These are phyloP conservation scores for Fusarium nelsonii DNA, from an alignment of 2,329 filamentous ascomycete genomes.

Conservation along the genomic window DNA sequence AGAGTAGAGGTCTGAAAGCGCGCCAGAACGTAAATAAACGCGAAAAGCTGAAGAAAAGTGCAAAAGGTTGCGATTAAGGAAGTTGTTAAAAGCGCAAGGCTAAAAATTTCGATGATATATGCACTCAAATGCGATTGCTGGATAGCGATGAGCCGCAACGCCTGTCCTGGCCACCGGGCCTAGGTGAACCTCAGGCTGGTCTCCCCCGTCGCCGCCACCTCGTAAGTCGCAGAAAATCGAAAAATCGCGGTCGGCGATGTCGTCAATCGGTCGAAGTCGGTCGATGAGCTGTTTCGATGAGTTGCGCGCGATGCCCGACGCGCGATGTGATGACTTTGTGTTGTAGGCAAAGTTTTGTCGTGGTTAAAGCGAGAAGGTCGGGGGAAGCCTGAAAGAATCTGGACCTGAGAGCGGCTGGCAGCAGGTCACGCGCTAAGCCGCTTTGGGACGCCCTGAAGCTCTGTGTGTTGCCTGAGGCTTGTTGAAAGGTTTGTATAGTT, in stretches of 20 bases:
- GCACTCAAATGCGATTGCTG: constrained; percentile 50
- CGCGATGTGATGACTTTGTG: constrained; percentile 63
- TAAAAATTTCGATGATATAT: constrained; percentile 51
- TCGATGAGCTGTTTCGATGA: constrained; percentile 46
- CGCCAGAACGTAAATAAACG: constrained; percentile 43
- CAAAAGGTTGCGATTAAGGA: constrained; percentile 38
- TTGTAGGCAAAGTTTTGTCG: constrained; percentile 57
- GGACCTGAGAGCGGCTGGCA: constrained; percentile 57
- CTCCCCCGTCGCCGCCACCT: constrained; percentile 61
- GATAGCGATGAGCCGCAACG: constrained; percentile 59
- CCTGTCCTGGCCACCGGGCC: constrained; percentile 61
- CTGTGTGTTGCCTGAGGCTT: constrained; percentile 45
- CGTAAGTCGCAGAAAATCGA: constrained; percentile 53
- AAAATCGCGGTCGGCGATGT: constrained; percentile 55
- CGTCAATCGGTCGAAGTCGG: constrained; percentile 48
- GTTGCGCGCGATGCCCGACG: constrained; percentile 63
- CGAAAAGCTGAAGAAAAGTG: constrained; percentile 46
- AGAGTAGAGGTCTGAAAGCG: constrained; percentile 43
- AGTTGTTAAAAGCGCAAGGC: constrained; percentile 43
- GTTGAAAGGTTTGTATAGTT: constrained; percentile 9
- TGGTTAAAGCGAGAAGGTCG: constrained; percentile 57
- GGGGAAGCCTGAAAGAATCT: constrained; percentile 60
- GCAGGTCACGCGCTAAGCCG: constrained; percentile 39
- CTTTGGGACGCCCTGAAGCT: constrained; percentile 37
- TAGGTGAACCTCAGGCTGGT: constrained; percentile 61